A percentile compares a stretch with the other conserved stretches of the same genome.
These are phyloP conservation scores for Fusarium fujikuroi DNA, from an alignment of 2,329 filamentous ascomycete genomes.

Conservation along the genomic window DNA sequence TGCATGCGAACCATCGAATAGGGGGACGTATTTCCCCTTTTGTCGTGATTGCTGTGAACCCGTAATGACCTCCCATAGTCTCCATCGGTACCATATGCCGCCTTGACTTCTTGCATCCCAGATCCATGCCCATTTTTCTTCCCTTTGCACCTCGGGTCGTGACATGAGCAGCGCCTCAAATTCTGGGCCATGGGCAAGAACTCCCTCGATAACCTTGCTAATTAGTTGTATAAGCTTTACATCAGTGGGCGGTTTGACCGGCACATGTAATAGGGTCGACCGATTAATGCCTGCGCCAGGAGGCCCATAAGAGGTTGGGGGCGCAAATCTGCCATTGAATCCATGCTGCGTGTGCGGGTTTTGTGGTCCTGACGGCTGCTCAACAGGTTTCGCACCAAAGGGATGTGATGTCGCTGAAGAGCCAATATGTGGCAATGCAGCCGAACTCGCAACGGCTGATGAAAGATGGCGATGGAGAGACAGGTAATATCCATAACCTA, in stretches of 20 bases:
- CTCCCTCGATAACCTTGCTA: slow-evolving; percentile 84
- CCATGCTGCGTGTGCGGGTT: slow-evolving; percentile 57
- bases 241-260: slow-evolving; percentile 80
- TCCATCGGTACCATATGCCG: slow-evolving; percentile 93
- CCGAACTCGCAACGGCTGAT: slow-evolving; percentile 69
- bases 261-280: slow-evolving; percentile 69
- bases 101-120: slow-evolving; percentile 85
- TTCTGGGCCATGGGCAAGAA: slow-evolving; percentile 83
- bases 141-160: slow-evolving; percentile 80
- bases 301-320: slow-evolving; percentile 74
- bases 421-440: slow-evolving; percentile 46
- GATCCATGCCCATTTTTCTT: slow-evolving; percentile 94
- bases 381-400: slow-evolving; percentile 79
- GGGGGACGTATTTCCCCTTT: slow-evolving; percentile 65
- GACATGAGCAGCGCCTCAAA: slow-evolving; percentile 95
- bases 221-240: slow-evolving; percentile 84
- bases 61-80: slow-evolving; percentile 87
- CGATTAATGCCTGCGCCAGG: slow-evolving; percentile 56
- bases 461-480: slow-evolving; percentile 85
- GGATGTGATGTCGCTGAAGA: slow-evolving; percentile 67
- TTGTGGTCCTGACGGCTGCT: slow-evolving; percentile 51
- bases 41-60: slow-evolving; percentile 61
- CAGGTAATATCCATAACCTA: slow-evolving; percentile 86
- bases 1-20: slow-evolving; percentile 80
- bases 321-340: slow-evolving; percentile 74